Evolutionary conservation across 345 rosid genomes (phyloP), one percentile per base, ranked within the genome.

Genomic region (Eucalyptus sp.): DNA sequence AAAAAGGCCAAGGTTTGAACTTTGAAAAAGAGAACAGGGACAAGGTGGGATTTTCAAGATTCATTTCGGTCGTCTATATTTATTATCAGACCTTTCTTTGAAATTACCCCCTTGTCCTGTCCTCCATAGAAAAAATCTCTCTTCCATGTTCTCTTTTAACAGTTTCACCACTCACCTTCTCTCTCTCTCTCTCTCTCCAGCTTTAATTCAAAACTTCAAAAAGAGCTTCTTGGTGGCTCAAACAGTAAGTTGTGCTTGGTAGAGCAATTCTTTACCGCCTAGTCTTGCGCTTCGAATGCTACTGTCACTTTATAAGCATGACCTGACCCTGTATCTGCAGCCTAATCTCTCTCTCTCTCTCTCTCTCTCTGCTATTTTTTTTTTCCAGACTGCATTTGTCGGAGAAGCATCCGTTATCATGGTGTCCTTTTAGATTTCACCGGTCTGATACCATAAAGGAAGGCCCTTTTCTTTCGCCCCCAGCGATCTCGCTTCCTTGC

Each of bases 141-240:
- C 41, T 64, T n/a, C 68, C 68, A 62, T 13, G 33, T 60, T 11
- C 14, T 13, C 4, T n/a, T 64, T 64, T 15, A 4, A 64, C 76
- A n/a, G 76, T 15, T 2, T 62, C 68, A 62, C 76, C 76, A 43
- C 86, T 33, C 87, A 46, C 54, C 24, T 3, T 10, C 10, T 41
- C 56, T 51, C 18, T 27, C 46, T 81, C 87, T 79, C 50, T 76
- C 48, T 37, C 15, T 41, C 60, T 8, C 13, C 87, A 37, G 88
- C 27, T 91, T 91, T 88, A 80, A 90, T 91, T 92, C 92, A 91
- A 93, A 92, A 88, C 90, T 91, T 86, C 86, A 83, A 76, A 76
- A 76, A 12, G 84, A 76, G 48, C 84, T 18, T 76, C 84, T 46
- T 22, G 81, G 43, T 56, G 48, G 86, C 41, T 81, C 37, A 27